Base-by-base conservation (phyloP, 352 stramenopile genomes). In the Lagenidium sp. region DNA sequence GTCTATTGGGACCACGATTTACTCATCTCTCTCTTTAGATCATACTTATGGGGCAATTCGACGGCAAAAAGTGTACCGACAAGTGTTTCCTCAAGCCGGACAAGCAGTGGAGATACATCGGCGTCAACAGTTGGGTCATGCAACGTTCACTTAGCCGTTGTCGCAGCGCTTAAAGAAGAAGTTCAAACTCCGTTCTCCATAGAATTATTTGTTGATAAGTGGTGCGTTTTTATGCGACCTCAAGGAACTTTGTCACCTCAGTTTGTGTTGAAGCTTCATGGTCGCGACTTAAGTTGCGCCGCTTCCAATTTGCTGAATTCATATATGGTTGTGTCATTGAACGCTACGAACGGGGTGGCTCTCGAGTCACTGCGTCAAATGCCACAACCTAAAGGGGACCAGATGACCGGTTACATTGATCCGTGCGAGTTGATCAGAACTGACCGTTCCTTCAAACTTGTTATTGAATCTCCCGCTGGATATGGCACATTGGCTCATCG, bases 1-100 rank as follows among this genome's bases (percentile, higher is more conserved):
- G 2, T 86, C 4, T 88, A 86, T 37, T 88, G 76, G 76, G 73
- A 88, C 36, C 71, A 86, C 25, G 68, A 83, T 11, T 49, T 86
- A 19, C 40, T 88, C 6, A 71, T 75, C 32, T 63, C 65, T 3
- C 45, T 88, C 15, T 68, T 84, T 41, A 60, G 52, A 2, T 83
- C 77, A 13, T 79, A 85, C 29, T 47, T 80, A 0, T 59, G 68
- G 16, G 60, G 54, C 0, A 69, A 63, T 12, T 47, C 47, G 0
- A 21, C 53, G 3, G 36, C 42, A 11, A 68, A 44, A 20, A 54
- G 48, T 29, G 53, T 52, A 11, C 58, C 55, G 0, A 69, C 39
- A 37, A 76, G 65, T 23, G 32, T 26, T 15, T 50, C 54, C 0
- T 72, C 65, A 16, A 65, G 61, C 38, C 49, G 55, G 6, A 53